Base-by-base conservation (phyloP, 2,329 filamentous ascomycete genomes). In the Alternaria novae-zelandiae region DNA sequence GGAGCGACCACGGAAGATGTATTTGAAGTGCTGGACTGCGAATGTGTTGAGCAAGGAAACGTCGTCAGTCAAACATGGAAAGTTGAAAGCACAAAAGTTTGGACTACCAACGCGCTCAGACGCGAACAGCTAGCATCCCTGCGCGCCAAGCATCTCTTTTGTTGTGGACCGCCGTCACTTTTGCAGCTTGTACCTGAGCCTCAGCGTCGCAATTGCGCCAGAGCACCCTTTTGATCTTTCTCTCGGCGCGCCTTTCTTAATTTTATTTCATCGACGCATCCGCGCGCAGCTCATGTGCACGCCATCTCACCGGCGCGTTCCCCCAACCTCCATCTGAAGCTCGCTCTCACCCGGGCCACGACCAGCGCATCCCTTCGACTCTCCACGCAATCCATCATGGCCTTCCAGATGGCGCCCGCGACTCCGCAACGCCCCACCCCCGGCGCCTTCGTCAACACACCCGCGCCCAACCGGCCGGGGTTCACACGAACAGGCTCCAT, bases 391-490 rank as follows among this genome's bases (percentile, higher is more conserved):
- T 57, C 63, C 68, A 69, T 54, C 60, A 78, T 78, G 74, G 70
- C 74, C 13, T 72, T 74, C 62, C 68, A 71, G 57, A 68, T 72
- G 65, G 68, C 76, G 50, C 74, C 74, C 43, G 73, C 76, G 70
- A 80, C 92, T 60, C 92, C 92, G 43, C 86, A 90, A 82, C 89
- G 91, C 72, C 88, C 88, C 65, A 84, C 93, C 51, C 92, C 92
- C 47, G 92, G 92, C 82, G 89, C 90, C 73, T 95, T 90, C 76
- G 82, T 93, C 74, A 88, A 90, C 73, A 95, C 92, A 21, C 92
- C 92, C 51, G 91, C 90, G 60, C 83, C 79, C 15, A 75, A 76
- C 46, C 70, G 79, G 54, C 78, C 70, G 26, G 67, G 68, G 44
- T 65, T 77, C 47, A 68, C 72, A 51, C 67, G 75, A 47, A 62